phyloP scores from a whole-genome alignment of 768 basidiomycete genomes.

The Rhodotorula graminis region DNA sequence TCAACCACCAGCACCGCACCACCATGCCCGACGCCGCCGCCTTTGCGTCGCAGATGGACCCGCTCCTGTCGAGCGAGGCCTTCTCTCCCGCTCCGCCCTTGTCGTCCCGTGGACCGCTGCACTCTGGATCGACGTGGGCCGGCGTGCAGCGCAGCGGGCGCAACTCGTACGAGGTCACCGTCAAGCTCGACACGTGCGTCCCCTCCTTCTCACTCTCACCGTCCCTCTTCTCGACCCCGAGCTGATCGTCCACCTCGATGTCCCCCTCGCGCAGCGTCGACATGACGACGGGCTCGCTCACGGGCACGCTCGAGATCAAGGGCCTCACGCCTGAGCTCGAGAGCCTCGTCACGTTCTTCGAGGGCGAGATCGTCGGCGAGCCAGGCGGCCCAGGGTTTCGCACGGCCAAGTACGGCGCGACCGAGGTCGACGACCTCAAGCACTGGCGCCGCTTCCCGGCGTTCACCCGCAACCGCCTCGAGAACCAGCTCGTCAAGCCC shows the following conservation, averaged over 20 bases:
- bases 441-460: constrained; percentile 84
- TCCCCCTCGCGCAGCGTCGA: constrained; percentile 60
- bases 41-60: not conserved
- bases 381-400: constrained; percentile 78
- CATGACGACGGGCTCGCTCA: constrained; percentile 74
- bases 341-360: constrained; percentile 35
- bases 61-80: constrained; percentile 2
- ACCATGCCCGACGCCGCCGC: not conserved
- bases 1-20: not conserved
- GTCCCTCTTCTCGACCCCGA: not conserved
- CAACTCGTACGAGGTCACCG: constrained; percentile 89
- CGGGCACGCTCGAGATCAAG: constrained; percentile 87
- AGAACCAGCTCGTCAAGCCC: constrained; percentile 70
- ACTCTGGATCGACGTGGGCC: constrained; percentile 80
- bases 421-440: constrained; percentile 81
- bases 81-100: not conserved
- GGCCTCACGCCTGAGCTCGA: constrained; percentile 53
- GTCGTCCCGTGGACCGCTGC: constrained; percentile 43
- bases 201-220: not conserved
- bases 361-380: constrained; percentile 37
- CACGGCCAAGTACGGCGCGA: constrained; percentile 81
- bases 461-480: constrained; percentile 63
- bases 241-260: not conserved
- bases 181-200: constrained; percentile 57
- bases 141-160: constrained; percentile 92